Conservation (phyloP, 2,329 filamentous ascomycete species). For the Phyllosticta citribraziliensis region DNA sequence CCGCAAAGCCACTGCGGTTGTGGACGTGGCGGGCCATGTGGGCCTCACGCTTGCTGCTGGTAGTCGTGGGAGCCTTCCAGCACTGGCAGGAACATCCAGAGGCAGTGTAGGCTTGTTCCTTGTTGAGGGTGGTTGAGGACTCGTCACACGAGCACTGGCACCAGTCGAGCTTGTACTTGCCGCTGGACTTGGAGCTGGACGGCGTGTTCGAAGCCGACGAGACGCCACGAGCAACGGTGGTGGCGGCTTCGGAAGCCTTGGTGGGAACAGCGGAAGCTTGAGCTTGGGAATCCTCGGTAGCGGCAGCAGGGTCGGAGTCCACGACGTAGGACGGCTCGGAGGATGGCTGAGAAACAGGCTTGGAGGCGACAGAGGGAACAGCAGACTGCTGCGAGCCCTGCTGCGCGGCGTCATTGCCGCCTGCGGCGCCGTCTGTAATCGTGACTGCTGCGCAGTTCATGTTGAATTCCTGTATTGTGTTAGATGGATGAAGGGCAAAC, state of each 20-base stretch:
- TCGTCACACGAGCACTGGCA: slow-evolving; percentile 6
- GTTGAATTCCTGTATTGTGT: slow-evolving; percentile 25
- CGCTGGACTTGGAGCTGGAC: slow-evolving; percentile 11
- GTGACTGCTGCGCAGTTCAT: slow-evolving; percentile 37
- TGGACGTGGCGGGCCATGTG: slow-evolving; percentile 7
- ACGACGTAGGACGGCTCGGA: not conserved
- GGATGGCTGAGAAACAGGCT: not conserved
- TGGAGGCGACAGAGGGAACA: not conserved
- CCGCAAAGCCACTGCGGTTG: not conserved
- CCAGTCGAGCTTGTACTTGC: slow-evolving; percentile 4
- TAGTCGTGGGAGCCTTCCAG: slow-evolving; percentile 4
- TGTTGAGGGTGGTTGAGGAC: not conserved
- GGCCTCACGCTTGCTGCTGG: not conserved
- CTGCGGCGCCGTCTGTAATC: slow-evolving; percentile 22
- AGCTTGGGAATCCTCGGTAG: not conserved
- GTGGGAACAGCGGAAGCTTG: not conserved
- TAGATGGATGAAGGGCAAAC: slow-evolving; percentile 23
- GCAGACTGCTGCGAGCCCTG: not conserved
- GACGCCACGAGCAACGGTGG: not conserved
- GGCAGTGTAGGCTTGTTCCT: slow-evolving; percentile 6
- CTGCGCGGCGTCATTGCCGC: not conserved
- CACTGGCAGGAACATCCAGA: slow-evolving; percentile 4
- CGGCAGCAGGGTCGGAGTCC: not conserved
- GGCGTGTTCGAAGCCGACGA: not conserved
- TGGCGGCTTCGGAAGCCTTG: not conserved